These are phyloP conservation scores for Cutaneotrichosporon sp. DNA, from an alignment of 1,284 basidiomycete species.

Conservation along the genomic window DNA sequence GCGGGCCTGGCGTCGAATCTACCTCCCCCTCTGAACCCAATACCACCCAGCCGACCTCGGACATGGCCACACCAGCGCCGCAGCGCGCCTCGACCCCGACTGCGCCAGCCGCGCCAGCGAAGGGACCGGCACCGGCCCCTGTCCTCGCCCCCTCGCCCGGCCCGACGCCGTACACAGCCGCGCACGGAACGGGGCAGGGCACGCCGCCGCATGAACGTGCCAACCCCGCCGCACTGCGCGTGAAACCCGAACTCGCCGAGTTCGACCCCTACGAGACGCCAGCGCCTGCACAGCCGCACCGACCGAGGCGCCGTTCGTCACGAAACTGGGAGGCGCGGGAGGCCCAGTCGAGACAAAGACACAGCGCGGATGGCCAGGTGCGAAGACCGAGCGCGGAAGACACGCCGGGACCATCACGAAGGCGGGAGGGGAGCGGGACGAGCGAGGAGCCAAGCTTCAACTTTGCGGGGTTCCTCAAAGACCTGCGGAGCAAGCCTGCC, in stretches of 20 bases:
- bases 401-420: neutral
- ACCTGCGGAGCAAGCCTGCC: constrained; percentile 76
- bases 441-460: constrained; percentile 45
- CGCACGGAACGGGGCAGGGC: neutral
- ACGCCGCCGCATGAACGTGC: no score
- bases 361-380: neutral
- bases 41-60: constrained; percentile 9
- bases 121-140: neutral
- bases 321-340: no score
- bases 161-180: constrained; percentile 4
- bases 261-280: constrained; percentile 45
- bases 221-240: neutral
- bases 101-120: constrained; percentile 2
- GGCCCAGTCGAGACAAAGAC: no score
- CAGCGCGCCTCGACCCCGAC: neutral
- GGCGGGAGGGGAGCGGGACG: no score
- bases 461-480: constrained; percentile 66
- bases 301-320: no score
- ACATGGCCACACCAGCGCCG: constrained; percentile 6
- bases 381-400: neutral
- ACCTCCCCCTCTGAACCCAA: neutral
- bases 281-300: constrained; percentile 5
- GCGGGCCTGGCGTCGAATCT: no score
- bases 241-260: constrained; percentile 30
- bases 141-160: constrained; percentile 1